Evolutionary conservation across 1,284 basidiomycete genomes (phyloP).

Genomic region (Mycosarcoma mackinlayi): DNA sequence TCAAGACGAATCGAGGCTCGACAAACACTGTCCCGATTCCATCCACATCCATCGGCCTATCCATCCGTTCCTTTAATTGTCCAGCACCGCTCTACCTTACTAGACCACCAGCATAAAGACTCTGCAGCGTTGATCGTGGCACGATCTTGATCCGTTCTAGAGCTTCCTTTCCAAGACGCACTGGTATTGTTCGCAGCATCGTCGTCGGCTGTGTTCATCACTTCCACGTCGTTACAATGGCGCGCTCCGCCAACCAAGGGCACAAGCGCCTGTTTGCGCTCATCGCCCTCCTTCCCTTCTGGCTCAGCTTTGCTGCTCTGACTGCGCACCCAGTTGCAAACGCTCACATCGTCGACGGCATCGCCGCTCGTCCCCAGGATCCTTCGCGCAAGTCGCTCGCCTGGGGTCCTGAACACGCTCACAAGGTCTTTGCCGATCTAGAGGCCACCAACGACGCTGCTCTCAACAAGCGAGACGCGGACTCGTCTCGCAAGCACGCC

Average conservation of each 20-base stretch:
- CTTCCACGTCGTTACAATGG: conserved; percentile 14
- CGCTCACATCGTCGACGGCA: conserved; percentile 18
- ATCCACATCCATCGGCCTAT: no score
- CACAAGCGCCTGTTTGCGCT: conserved; percentile 47
- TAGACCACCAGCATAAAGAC: neutral
- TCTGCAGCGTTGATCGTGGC: conserved; percentile 3
- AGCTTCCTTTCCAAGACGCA: neutral
- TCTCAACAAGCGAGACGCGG: conserved; percentile 16
- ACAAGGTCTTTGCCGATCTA: conserved; percentile 46
- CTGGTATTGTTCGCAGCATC: neutral
- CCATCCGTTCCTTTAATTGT: no score
- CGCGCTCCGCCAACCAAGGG: conserved; percentile 18
- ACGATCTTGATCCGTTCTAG: neutral
- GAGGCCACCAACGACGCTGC: conserved; percentile 26
- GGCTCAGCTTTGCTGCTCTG: conserved; percentile 41
- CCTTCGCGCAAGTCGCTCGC: conserved; percentile 54
- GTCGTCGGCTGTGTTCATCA: neutral
- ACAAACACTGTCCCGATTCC: no score
- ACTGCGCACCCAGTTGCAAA: conserved; percentile 13
- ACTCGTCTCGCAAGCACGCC: conserved; percentile 35
- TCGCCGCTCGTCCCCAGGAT: conserved; percentile 30
- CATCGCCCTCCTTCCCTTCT: conserved; percentile 48
- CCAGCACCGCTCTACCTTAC: neutral
- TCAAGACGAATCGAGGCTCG: no score
- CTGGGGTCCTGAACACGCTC: conserved; percentile 50